Evolutionary conservation across 2,329 filamentous ascomycete species (phyloP), one percentile per base, ranked within the genome.

Genomic region (Talaromyces sp.): DNA sequence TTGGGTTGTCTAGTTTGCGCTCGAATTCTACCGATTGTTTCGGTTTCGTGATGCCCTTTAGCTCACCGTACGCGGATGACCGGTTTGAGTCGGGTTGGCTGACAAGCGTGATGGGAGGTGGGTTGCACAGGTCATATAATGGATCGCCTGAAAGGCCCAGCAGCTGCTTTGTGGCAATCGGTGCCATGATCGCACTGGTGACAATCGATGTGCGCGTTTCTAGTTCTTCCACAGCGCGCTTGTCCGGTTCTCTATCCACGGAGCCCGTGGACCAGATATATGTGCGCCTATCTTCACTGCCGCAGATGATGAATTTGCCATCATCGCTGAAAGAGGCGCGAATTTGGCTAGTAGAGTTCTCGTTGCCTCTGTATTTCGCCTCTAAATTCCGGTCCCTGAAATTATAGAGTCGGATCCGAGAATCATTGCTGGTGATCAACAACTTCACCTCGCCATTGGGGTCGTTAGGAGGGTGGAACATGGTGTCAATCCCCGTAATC

Each of bases 121-220:
- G 95, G 68, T 98, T 98, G 81, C 95, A 98, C 1, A 98, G 82
- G 68, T 97, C 93, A 73, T 92, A 99, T n/a, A 99, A 85, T 1
- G 95, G 93, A 72, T 99, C 93, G 60, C 91, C 90, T 0, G 92
- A 96, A 14, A 85, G 84, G 57, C 89, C 88, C 0, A 99, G 83
- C 2, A 95, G 81, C 69, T 90, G 88, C 61, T 91, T 86, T 10
- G 92, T 92, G 68, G 86, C 87, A 0, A 85, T 85, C 0, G 95
- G 94, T 0, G 94, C 94, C 70, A 97, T 89, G 4, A 95, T 79
- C 1, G 94, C 91, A n/a, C 88, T 89, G 0, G 94, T 98, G 3
- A 96, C 93, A 63, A 96, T 91, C 27, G 91, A 88, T 0, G 89
- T 87, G 72, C 97, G 92, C 0, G 94, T 93, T 69, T 96, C 92